A percentile compares a stretch with the other conserved stretches of the same genome.
Evolutionary conservation across 306 rosid genomes (phyloP).

Genomic region (Glycine soja): DNA sequence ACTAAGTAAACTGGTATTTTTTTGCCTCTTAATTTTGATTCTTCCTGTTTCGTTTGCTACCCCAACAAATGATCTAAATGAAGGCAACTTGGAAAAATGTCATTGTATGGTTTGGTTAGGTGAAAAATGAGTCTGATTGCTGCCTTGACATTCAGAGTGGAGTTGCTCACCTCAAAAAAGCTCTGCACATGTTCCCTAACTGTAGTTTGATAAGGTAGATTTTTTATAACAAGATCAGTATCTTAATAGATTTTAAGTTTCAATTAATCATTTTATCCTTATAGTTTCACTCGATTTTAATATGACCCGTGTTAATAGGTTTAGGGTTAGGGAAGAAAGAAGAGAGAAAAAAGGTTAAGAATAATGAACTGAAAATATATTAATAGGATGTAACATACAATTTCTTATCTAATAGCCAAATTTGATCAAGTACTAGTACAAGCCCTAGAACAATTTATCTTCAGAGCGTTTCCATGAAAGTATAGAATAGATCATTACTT

Average conservation of each 20-base stretch:
- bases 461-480: too few species aligned
- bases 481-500: too few species aligned
- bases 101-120: conserved; percentile 55
- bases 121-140: conserved; percentile 63
- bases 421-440: background rate
- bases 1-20: conserved; percentile 82
- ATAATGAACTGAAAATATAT: background rate
- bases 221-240: conserved; percentile 6
- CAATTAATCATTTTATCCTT: background rate
- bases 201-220: conserved; percentile 71
- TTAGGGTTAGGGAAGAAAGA: conserved; percentile 7
- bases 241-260: background rate
- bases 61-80: conserved; percentile 7
- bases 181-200: conserved; percentile 87
- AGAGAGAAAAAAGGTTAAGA: background rate
- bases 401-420: background rate
- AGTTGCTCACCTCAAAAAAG: conserved; percentile 74
- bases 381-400: background rate
- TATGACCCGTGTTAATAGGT: background rate
- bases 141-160: conserved; percentile 73
- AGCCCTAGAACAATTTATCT: background rate
- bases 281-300: background rate
- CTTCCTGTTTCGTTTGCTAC: conserved; percentile 11
- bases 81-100: background rate
- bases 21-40: conserved; percentile 38